These are phyloP conservation scores for Apiospora koreana DNA, from an alignment of 2,329 filamentous ascomycete species.

Conservation along the genomic window DNA sequence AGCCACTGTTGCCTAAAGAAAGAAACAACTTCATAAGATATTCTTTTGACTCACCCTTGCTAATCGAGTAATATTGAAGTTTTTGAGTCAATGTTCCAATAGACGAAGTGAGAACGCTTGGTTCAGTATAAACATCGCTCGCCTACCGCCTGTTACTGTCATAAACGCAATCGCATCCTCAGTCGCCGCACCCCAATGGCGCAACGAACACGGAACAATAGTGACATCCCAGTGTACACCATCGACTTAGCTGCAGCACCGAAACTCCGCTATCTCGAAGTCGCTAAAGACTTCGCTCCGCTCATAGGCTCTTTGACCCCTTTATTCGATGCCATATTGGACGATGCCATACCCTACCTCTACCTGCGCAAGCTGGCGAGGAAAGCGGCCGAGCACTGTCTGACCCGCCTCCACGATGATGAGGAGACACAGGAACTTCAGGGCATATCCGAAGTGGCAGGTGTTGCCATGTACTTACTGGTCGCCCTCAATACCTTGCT, in stretches of 20 bases:
- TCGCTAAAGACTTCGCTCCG: constrained; percentile 46
- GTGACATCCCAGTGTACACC: constrained; percentile 23
- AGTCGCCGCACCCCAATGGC: not conserved
- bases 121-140: too few relatives aligned
- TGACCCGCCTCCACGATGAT: constrained; percentile 50
- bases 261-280: constrained; percentile 48
- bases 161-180: too few relatives aligned
- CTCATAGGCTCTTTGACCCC: constrained; percentile 43
- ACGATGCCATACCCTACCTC: constrained; percentile 22
- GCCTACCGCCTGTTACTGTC: too few relatives aligned
- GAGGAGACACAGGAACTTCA: constrained; percentile 64
- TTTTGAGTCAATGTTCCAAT: too few relatives aligned
- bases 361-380: constrained; percentile 28
- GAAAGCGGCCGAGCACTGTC: constrained; percentile 42
- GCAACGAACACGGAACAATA: not conserved
- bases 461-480: constrained; percentile 58
- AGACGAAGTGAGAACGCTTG: too few relatives aligned
- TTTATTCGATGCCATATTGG: constrained; percentile 53
- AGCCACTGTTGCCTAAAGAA: too few relatives aligned
- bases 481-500: constrained; percentile 64
- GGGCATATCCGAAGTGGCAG: constrained; percentile 53
- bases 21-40: too few relatives aligned
- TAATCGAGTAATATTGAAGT: too few relatives aligned
- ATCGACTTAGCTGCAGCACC: constrained; percentile 59
- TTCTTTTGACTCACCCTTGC: too few relatives aligned